Base-by-base conservation (phyloP, 169 alveolate species). In the Eimeria acervulina region DNA sequence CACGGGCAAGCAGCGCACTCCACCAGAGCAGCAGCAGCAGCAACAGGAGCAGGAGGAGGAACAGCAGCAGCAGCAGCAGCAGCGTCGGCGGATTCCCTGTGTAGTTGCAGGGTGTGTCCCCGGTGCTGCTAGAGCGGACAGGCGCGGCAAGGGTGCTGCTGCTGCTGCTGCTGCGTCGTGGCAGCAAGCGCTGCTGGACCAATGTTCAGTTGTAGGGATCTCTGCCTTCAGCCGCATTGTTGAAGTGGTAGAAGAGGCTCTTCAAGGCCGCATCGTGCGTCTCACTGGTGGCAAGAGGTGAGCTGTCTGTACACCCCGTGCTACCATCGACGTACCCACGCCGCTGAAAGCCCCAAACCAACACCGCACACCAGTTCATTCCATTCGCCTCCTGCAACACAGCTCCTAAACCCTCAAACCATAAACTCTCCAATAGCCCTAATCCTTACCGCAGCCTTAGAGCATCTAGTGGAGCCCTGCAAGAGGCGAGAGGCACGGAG, bases 201-300 rank as follows among this genome's bases (percentile, higher is more conserved):
- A 95, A 44, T 97, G 97, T 28, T 96, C 98, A 26, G 87, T 96
- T 44, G 93, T 98, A 5, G 98, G 98, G 19, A 97, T 98, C 40
- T 80, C 96, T 6, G 97, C 96, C 59, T 96, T 97, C 85, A 97
- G 97, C 85, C 96, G 98, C 68, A 98, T 99, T 33, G 99, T 99
- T 68, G 99, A 99, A 91, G 99, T 99, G 31, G 99, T 99, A 4
- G 99, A 99, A 97, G 98, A 99, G 96, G 98, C 99, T 36, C 96
- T 99, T 55, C 98, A 98, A 92, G 99, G 99, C 12, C 98, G 98
- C 97, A 95, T 97, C 63, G 99, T 99, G 31, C 97, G 97, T 74
- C 97, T 99, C 66, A 96, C 99, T 80, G 98, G 88, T 33, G 91
- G 94, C 15, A 76, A 95, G 42, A 68, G 68, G 68, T 68, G 81